phyloP scores from a whole-genome alignment of 2,329 filamentous ascomycete genomes.

The Raffaelea ambrosiae region DNA sequence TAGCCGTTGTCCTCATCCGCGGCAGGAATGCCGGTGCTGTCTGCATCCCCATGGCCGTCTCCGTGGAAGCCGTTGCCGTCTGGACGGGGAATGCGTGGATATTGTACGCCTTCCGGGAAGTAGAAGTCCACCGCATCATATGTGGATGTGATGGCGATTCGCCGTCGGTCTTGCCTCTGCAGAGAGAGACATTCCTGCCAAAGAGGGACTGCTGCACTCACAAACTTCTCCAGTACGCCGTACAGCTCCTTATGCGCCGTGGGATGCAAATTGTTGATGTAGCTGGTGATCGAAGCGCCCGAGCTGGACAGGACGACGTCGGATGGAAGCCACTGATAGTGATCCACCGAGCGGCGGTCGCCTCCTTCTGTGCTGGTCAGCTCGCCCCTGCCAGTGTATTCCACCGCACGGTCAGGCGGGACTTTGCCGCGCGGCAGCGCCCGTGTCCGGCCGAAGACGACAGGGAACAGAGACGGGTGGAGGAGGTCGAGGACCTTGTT shows the following conservation, averaged over 20 bases:
- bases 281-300: slow-evolving; percentile 28
- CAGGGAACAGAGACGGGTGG: slow-evolving; percentile 50
- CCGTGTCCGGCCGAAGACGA: slow-evolving; percentile 30
- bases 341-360: background rate
- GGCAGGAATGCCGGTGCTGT: slow-evolving; percentile 1
- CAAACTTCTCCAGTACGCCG: slow-evolving; percentile 23
- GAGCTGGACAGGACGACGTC: slow-evolving; percentile 25
- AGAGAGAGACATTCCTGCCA: slow-evolving; percentile 25
- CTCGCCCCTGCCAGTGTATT: slow-evolving; percentile 16
- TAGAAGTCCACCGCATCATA: slow-evolving; percentile 9
- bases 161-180: slow-evolving; percentile 3
- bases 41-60: slow-evolving; percentile 1
- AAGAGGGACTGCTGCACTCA: slow-evolving; percentile 26
- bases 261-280: slow-evolving; percentile 38
- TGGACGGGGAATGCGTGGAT: slow-evolving; percentile 3
- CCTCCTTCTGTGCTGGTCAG: background rate
- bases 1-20: slow-evolving; percentile 3
- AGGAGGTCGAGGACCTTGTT: slow-evolving; percentile 49
- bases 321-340: slow-evolving; percentile 26
- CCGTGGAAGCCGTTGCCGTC: slow-evolving; percentile 1
- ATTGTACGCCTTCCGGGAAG: slow-evolving; percentile 8
- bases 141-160: background rate
- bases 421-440: slow-evolving; percentile 25
- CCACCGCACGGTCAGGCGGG: slow-evolving; percentile 16
- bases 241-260: slow-evolving; percentile 23